Evolutionary conservation across 2,329 filamentous ascomycete genomes (phyloP).

Genomic region (Neonectria coccinea): DNA sequence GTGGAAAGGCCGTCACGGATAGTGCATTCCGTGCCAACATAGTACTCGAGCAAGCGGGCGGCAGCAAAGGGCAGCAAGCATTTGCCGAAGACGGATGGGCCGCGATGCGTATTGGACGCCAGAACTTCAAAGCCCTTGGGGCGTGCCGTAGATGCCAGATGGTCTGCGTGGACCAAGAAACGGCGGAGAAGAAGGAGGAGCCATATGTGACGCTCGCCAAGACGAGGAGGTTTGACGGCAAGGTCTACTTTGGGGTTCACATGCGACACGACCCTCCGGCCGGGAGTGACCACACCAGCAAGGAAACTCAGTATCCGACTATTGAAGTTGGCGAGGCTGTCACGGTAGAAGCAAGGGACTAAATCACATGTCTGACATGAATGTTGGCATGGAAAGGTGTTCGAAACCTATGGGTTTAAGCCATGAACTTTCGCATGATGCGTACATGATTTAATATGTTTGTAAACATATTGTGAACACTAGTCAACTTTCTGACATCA

Average conservation of each 20-base stretch:
- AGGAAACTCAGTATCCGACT: conserved; percentile 49
- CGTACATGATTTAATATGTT: neutral
- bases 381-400: neutral
- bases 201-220: conserved; percentile 91
- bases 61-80: conserved; percentile 58
- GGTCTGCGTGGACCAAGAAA: conserved; percentile 92
- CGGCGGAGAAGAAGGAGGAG: conserved; percentile 81
- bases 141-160: conserved; percentile 93
- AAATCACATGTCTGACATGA: neutral
- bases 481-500: neutral
- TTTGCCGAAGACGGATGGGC: conserved; percentile 88
- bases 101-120: conserved; percentile 71
- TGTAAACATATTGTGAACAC: neutral
- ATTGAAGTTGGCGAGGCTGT: conserved; percentile 64
- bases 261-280: conserved; percentile 62
- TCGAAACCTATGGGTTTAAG: neutral
- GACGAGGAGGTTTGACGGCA: conserved; percentile 84
- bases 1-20: conserved; percentile 73
- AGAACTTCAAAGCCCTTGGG: conserved; percentile 79
- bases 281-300: conserved; percentile 15
- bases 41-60: conserved; percentile 67
- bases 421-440: neutral
- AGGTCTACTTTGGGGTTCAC: conserved; percentile 91
- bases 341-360: conserved; percentile 34
- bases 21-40: conserved; percentile 92